Evolutionary conservation across 768 basidiomycete genomes (phyloP).

Genomic region (Lepiota subincarnata): DNA sequence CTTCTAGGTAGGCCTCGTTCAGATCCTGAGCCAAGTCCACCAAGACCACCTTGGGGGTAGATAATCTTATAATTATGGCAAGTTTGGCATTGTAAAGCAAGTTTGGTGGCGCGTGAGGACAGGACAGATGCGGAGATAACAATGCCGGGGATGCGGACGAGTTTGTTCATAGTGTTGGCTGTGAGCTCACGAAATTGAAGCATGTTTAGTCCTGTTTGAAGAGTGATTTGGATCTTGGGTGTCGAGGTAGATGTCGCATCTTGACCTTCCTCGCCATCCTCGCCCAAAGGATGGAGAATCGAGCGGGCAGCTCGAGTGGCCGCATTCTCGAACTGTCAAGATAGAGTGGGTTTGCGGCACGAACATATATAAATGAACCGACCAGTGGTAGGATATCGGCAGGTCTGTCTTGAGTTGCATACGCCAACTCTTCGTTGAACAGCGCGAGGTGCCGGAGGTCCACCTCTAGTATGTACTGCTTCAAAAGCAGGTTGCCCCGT

Average conservation of each 20-base stretch:
- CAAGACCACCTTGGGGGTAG: slow-evolving; percentile 72
- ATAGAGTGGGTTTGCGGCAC: background rate
- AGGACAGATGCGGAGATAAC: slow-evolving; percentile 96
- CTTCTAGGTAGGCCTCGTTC: slow-evolving; percentile 82
- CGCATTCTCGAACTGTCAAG: slow-evolving; percentile 82
- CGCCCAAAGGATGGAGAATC: slow-evolving; percentile 79
- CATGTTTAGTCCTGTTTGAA: slow-evolving; percentile 89
- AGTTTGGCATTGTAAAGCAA: slow-evolving; percentile 89
- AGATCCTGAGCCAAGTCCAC: slow-evolving; percentile 83
- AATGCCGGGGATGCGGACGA: slow-evolving; percentile 96
- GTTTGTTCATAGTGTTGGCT: slow-evolving; percentile 91
- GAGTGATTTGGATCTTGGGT: slow-evolving; percentile 77
- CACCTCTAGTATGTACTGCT: slow-evolving; percentile 84
- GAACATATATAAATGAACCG: slow-evolving; percentile 20
- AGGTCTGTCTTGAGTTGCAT: slow-evolving; percentile 84
- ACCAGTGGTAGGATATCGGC: slow-evolving; percentile 88
- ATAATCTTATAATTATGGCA: slow-evolving; percentile 80
- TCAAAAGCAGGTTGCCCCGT: slow-evolving; percentile 82
- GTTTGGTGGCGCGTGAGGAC: slow-evolving; percentile 87
- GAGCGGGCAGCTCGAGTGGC: slow-evolving; percentile 79
- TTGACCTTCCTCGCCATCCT: slow-evolving; percentile 38
- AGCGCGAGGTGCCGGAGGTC: slow-evolving; percentile 74
- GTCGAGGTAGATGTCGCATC: slow-evolving; percentile 39
- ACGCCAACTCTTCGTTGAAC: slow-evolving; percentile 93
- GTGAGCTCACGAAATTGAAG: slow-evolving; percentile 92